Base-by-base conservation (phyloP, 768 basidiomycete species). In the Chalciporus sphaerocephalus region DNA sequence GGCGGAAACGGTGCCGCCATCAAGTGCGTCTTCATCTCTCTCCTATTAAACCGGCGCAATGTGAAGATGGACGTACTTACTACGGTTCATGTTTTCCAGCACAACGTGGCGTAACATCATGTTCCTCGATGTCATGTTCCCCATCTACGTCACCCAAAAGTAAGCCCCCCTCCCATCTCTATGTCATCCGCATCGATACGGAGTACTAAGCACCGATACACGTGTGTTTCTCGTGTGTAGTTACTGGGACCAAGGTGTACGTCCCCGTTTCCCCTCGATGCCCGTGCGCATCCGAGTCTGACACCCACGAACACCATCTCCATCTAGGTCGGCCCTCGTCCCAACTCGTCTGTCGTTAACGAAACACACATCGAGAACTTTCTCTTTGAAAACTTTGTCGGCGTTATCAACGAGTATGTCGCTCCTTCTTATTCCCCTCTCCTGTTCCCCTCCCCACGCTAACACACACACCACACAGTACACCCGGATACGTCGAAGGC, bases 91-190 rank as follows among this genome's bases (percentile, higher is more conserved):
- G 2, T 25, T 11, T 11, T 25, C 5, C 50, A 81, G 81, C 45
- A 62, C 78, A 40, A 82, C 80, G 5, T 83, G 78, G 78, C 75
- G 60, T 48, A 75, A 81, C 48, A 82, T 83, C 47, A 52, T 55
- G 1, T 76, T 82, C 54, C 52, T 61, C 25, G 69, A 76, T 36
- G 80, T 81, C 7, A 69, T 69, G 5, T 78, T 81, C 60, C 81
- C 80, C 0, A 82, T 81, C 25, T 80, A 76, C 50, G 64, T 80
- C 13, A 82, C 80, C 2, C 81, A 82, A 58, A 83, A 81, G 79
- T 80, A 57, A 46, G 70, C 53, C n/a, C 17, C 6, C 11, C 13
- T n/a, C 5, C 16, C 4, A 2, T 21, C 11, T 25, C 2, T 11
- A 2, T 8, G 24, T 11, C 24, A 25, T 11, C 24, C 7, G 8